A percentile compares a stretch with the other conserved stretches of the same genome.
phyloP scores from a whole-genome alignment of 169 alveolate genomes.

The Eimeria maxima region DNA sequence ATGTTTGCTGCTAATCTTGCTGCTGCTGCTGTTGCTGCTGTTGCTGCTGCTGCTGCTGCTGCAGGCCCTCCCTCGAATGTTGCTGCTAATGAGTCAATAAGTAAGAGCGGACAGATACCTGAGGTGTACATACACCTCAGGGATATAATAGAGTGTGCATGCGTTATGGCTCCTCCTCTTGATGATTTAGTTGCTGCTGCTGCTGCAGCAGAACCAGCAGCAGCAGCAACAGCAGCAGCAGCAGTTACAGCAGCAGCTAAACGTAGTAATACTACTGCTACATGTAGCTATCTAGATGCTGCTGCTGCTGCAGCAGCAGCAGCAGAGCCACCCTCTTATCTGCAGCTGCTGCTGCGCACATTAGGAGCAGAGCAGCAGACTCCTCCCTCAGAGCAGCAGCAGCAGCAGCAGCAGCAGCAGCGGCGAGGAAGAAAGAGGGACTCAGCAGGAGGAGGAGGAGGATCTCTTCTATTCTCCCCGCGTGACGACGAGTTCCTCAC shows the following conservation, averaged over 20 bases:
- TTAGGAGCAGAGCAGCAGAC: conserved; percentile 26
- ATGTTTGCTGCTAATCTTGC: no score
- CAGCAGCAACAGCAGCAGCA: conserved; percentile 45
- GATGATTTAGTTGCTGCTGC: conserved; percentile 6
- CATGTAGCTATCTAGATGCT: conserved; percentile 21
- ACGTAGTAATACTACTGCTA: conserved; percentile 8
- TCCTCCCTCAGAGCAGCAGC: neutral
- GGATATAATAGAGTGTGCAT: conserved; percentile 40
- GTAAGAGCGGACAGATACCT: neutral
- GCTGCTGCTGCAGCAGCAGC: no score
- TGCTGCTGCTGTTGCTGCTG: conserved; percentile 11
- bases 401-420: conserved; percentile 57
- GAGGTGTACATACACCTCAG: conserved; percentile 6
- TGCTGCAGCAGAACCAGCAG: no score
- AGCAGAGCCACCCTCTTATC: conserved; percentile 2
- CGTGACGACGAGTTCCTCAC: conserved; percentile 5
- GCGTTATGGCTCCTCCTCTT: conserved; percentile 48
- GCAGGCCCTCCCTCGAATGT: conserved; percentile 11
- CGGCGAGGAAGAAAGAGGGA: neutral
- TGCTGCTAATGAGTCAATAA: neutral
- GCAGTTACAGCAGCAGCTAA: conserved; percentile 40
- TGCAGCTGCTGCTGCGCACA: conserved; percentile 43
- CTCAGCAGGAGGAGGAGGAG: neutral
- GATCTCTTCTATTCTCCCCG: neutral
- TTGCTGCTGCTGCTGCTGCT: conserved; percentile 46